These are phyloP conservation scores for Fusarium chuoi DNA, from an alignment of 2,329 filamentous ascomycete species.

Conservation along the genomic window DNA sequence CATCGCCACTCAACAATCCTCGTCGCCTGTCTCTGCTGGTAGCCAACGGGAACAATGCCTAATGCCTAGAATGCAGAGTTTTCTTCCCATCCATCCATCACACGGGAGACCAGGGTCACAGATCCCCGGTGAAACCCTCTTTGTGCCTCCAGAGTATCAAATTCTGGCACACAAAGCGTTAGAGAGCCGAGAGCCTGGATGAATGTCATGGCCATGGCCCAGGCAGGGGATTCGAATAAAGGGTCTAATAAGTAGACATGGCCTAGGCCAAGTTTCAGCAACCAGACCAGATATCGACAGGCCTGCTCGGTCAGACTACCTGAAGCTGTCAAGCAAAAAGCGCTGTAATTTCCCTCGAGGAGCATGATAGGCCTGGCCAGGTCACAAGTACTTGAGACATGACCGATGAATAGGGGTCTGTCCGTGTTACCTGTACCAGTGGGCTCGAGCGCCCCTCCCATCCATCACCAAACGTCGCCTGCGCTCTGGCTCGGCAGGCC, in stretches of 20 bases:
- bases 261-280: constrained; percentile 28
- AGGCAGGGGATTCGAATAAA: constrained; percentile 22
- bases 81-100: constrained; percentile 21
- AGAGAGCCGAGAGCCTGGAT: not conserved
- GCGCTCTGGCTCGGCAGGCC: constrained; percentile 7
- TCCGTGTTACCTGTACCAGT: constrained; percentile 34
- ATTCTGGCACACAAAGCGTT: constrained; percentile 16
- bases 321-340: constrained; percentile 34
- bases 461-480: constrained; percentile 26
- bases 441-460: constrained; percentile 24
- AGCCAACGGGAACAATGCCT: constrained; percentile 16
- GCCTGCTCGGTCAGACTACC: constrained; percentile 28
- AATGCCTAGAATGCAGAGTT: constrained; percentile 35
- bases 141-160: constrained; percentile 29
- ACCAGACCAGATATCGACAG: constrained; percentile 18
- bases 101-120: constrained; percentile 21
- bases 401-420: not conserved
- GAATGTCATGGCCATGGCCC: constrained; percentile 9
- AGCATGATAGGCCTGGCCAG: constrained; percentile 23
- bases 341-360: constrained; percentile 38
- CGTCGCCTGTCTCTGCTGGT: not conserved
- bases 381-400: constrained; percentile 38
- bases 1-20: constrained; percentile 24
- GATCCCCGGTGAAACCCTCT: constrained; percentile 31
- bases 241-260: constrained; percentile 9